A percentile compares a stretch with the other conserved stretches of the same genome.
Evolutionary conservation across 2,329 filamentous ascomycete genomes (phyloP).

Genomic region (Colletotrichum sp.): DNA sequence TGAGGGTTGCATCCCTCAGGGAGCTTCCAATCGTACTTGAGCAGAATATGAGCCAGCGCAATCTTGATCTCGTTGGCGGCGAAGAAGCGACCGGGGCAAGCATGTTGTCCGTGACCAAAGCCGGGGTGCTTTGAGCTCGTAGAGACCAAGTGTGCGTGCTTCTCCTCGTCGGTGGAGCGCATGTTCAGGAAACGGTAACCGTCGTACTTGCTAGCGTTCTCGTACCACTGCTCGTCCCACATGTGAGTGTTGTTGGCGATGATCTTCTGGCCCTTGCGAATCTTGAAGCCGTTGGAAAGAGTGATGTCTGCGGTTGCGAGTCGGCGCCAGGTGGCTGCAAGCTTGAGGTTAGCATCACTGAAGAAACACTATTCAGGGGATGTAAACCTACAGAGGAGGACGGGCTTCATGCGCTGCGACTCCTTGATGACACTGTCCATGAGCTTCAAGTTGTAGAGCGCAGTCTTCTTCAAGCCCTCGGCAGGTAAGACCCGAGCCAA

Average conservation of each 20-base stretch:
- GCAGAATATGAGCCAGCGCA: constrained; percentile 31
- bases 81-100: constrained; percentile 44
- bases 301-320: constrained; percentile 14
- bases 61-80: constrained; percentile 41
- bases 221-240: constrained; percentile 22
- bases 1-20: not conserved
- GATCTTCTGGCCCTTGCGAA: constrained; percentile 25
- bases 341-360: no score
- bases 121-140: constrained; percentile 31
- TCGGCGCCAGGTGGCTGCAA: constrained; percentile 12
- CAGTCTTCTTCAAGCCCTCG: constrained; percentile 23
- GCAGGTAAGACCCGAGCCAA: constrained; percentile 20
- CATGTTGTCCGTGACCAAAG: constrained; percentile 41
- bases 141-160: constrained; percentile 35
- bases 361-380: not conserved
- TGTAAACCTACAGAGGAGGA: constrained; percentile 15
- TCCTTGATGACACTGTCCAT: constrained; percentile 32
- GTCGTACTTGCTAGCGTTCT: constrained; percentile 24
- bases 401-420: constrained; percentile 27
- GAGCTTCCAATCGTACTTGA: constrained; percentile 33
- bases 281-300: constrained; percentile 22
- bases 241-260: constrained; percentile 22
- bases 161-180: constrained; percentile 25
- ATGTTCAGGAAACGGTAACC: constrained; percentile 23
- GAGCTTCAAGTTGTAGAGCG: constrained; percentile 26